A percentile compares a stretch with the other conserved stretches of the same genome.
phyloP scores from a whole-genome alignment of 495 filamentous ascomycete genomes.

The Lepraria neglecta region DNA sequence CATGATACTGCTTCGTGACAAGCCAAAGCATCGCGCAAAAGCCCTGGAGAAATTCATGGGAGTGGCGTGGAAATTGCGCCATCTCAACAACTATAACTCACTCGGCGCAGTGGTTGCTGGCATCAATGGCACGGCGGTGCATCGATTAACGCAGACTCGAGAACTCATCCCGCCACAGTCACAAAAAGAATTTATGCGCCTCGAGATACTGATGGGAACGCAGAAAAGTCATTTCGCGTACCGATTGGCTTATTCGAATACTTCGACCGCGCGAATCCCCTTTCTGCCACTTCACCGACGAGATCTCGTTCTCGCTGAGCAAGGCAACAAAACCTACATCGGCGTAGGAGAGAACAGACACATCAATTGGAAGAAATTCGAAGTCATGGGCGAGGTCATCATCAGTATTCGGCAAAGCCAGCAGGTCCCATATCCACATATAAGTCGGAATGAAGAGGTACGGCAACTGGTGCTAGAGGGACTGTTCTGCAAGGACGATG shows the following conservation, averaged over 20 bases:
- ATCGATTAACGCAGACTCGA: conserved; percentile 76
- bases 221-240: conserved; percentile 90
- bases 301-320: conserved; percentile 85
- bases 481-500: conserved; percentile 45
- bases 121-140: conserved; percentile 80
- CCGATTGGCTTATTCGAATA: conserved; percentile 93
- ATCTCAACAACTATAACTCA: conserved; percentile 94
- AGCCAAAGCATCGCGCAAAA: conserved; percentile 86
- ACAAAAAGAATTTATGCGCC: conserved; percentile 76
- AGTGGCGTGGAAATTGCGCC: conserved; percentile 72
- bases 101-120: conserved; percentile 89
- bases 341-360: conserved; percentile 60
- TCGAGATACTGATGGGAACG: conserved; percentile 88
- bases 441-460: conserved; percentile 58
- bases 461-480: conserved; percentile 69
- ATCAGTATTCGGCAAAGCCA: conserved; percentile 87
- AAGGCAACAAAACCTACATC: conserved; percentile 85
- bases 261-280: conserved; percentile 79
- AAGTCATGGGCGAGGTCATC: conserved; percentile 88
- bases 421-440: conserved; percentile 68
- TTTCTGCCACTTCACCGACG: conserved; percentile 87
- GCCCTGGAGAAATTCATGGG: conserved; percentile 93
- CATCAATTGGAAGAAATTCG: conserved; percentile 98
- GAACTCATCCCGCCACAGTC: conserved; percentile 63
- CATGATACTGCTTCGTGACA: conserved; percentile 87